Evolutionary conservation across 2,329 filamentous ascomycete species (phyloP), one percentile per base, ranked within the genome.

Genomic region (Fusarium fracticaudum): DNA sequence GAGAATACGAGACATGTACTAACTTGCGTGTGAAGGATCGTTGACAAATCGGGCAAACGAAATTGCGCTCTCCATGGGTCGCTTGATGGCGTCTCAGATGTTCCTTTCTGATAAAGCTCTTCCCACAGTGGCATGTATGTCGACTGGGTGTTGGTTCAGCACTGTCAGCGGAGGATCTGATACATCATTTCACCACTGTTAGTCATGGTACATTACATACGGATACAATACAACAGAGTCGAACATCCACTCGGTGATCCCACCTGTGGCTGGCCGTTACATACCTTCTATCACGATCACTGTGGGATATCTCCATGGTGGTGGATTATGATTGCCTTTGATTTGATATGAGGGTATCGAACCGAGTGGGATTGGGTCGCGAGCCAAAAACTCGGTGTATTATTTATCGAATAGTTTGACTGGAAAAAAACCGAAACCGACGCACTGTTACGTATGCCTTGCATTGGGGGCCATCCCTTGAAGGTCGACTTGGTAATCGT

Each of bases 61-160:
- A 83, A 26, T 80, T 77, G 18, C 79, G 79, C 29, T 80, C 79
- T 24, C 77, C 75, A 69, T 85, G 83, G 6, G 81, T 83, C 9
- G 83, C 83, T 71, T 84, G 81, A 69, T 85, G 83, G 8, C 83
- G 78, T 12, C 81, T 73, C 43, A 85, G 73, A 47, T 85, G 83
- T 64, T 85, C 83, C 58, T 84, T 85, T 64, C 83, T 77, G 47
- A 84, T 78, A 64, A 84, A 85, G 26, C 79, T 79, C 69, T 82
- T 84, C 18, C 83, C 83, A 62, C 83, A 84, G 47, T 84, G 82
- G 54, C 83, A 85, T 13, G 75, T 64, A 76, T 81, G 80, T n/a
- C 80, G 79, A 12, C 50, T 64, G 17, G 70, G 31, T 11, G 66
- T 40, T 18, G 50, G 72, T 8, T 74, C 71, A 41, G 51, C 31